Percentiles rank a stretch among this genome's conserved stretches.
These are phyloP conservation scores for Nematocida homosporus DNA, from an alignment of 371 early-diverging fungal species.

Conservation along the genomic window DNA sequence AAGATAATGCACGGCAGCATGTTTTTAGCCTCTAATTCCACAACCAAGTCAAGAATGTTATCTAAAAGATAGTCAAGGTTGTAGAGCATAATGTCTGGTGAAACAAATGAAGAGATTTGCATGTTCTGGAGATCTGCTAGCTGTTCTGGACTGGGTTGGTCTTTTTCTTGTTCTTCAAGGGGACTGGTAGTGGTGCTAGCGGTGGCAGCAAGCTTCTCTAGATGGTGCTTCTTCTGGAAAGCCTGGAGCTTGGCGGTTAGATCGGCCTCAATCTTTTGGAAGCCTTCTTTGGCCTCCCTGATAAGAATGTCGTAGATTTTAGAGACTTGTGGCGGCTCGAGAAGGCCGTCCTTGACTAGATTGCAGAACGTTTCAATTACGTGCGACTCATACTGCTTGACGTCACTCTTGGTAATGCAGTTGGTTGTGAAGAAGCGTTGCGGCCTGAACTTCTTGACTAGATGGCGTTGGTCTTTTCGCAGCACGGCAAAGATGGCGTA, in stretches of 20 bases:
- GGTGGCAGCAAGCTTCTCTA: background rate
- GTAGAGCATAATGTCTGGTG: slow-evolving; percentile 49
- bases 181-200: no score
- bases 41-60: slow-evolving; percentile 59
- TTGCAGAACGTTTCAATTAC: slow-evolving; percentile 60
- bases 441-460: slow-evolving; percentile 62
- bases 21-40: slow-evolving; percentile 62
- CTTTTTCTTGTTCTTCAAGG: background rate
- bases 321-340: slow-evolving; percentile 62
- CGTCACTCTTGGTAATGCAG: slow-evolving; percentile 64
- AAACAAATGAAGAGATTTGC: slow-evolving; percentile 22
- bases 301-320: slow-evolving; percentile 64
- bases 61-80: slow-evolving; percentile 57
- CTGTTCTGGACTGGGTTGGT: background rate
- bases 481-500: slow-evolving; percentile 64
- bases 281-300: slow-evolving; percentile 53
- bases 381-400: slow-evolving; percentile 63
- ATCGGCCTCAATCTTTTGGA: slow-evolving; percentile 45
- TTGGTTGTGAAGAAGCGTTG: slow-evolving; percentile 67
- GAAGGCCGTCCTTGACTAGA: slow-evolving; percentile 57
- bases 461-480: slow-evolving; percentile 55
- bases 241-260: slow-evolving; percentile 28
- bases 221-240: background rate
- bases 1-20: slow-evolving; percentile 70
- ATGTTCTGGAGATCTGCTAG: background rate